phyloP scores from a whole-genome alignment of 2,329 filamentous ascomycete genomes.

The Apiospora sp. region DNA sequence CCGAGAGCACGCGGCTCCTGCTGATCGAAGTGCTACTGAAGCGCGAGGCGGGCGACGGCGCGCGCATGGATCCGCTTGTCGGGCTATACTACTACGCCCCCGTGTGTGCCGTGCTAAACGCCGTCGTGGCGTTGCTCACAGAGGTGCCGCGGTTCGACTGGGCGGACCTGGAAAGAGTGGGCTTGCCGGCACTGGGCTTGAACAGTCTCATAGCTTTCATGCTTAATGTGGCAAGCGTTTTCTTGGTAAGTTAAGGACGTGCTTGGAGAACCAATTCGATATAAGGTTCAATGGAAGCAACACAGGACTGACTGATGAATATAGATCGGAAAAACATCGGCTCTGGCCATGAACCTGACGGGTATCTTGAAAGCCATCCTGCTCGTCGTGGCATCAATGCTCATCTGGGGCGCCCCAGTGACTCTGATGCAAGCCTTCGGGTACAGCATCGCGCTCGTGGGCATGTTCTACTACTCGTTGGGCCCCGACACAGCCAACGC shows the following conservation, averaged over 20 bases:
- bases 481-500: constrained; percentile 22
- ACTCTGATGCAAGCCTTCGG: constrained; percentile 70
- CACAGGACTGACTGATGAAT: not conserved
- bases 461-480: constrained; percentile 42
- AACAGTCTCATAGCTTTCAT: constrained; percentile 82
- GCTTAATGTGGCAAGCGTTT: constrained; percentile 83
- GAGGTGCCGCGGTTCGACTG: constrained; percentile 72
- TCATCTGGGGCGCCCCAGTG: constrained; percentile 71
- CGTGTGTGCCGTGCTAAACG: constrained; percentile 82
- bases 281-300: not conserved
- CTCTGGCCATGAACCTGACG: constrained; percentile 73
- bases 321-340: constrained; percentile 72
- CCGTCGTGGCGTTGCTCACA: constrained; percentile 70
- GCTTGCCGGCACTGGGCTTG: constrained; percentile 68
- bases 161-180: constrained; percentile 70
- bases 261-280: not conserved
- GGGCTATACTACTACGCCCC: constrained; percentile 90
- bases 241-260: constrained; percentile 66
- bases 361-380: constrained; percentile 77
- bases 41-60: constrained; percentile 56
- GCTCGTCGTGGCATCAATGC: constrained; percentile 70
- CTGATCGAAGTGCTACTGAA: constrained; percentile 84
- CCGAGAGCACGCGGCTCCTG: constrained; percentile 81
- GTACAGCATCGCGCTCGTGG: constrained; percentile 63
- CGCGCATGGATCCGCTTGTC: constrained; percentile 88